Evolutionary conservation across 352 stramenopile genomes (phyloP).

Genomic region (Pythium dissimile): DNA sequence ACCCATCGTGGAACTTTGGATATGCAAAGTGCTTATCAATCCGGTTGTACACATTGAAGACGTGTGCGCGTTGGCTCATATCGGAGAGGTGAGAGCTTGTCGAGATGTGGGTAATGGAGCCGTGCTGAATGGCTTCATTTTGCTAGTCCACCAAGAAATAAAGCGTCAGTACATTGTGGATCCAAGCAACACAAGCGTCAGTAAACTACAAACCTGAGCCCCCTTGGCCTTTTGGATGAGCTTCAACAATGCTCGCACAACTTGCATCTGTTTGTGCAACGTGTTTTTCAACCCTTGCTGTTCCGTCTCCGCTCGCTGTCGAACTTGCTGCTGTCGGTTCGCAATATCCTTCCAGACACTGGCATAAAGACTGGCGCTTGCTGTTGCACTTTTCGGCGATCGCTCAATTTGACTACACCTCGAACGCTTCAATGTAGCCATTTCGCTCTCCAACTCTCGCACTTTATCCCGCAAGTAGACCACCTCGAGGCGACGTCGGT

Average conservation of each 20-base stretch:
- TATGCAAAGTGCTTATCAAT: neutral
- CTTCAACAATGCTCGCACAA: neutral
- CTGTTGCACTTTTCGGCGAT: too few species aligned
- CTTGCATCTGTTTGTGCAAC: neutral
- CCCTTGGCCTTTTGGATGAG: neutral
- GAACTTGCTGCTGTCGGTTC: neutral
- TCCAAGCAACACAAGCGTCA: neutral
- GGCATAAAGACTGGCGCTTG: too few species aligned
- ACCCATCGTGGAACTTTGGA: slow-evolving; percentile 4
- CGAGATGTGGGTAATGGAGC: neutral
- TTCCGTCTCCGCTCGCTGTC: neutral
- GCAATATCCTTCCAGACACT: slow-evolving; percentile 7
- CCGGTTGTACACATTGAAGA: neutral
- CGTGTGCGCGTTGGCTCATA: neutral
- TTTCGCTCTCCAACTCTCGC: neutral
- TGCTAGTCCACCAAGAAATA: too few species aligned
- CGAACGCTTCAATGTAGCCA: neutral
- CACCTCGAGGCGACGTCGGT: slow-evolving; percentile 3
- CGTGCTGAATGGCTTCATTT: too few species aligned
- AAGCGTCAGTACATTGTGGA: too few species aligned
- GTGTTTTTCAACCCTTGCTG: neutral
- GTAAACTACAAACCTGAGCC: neutral
- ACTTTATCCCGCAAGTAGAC: neutral
- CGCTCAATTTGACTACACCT: neutral
- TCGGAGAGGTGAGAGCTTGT: neutral